These are phyloP conservation scores for Penicillium glabrum DNA, from an alignment of 2,329 filamentous ascomycete genomes.

Conservation along the genomic window DNA sequence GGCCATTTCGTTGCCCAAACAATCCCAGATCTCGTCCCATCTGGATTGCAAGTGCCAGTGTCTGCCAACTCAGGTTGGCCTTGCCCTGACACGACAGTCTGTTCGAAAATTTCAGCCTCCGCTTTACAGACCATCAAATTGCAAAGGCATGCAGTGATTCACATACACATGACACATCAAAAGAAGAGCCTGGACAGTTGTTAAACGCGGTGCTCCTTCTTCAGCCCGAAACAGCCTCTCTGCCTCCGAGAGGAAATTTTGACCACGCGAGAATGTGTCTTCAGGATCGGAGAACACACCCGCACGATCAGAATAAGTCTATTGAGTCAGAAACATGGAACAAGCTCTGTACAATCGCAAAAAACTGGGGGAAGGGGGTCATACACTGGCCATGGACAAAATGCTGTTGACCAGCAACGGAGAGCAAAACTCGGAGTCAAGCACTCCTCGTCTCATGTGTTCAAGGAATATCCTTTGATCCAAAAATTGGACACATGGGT, in stretches of 20 bases:
- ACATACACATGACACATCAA: constrained; percentile 36
- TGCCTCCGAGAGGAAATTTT: constrained; percentile 37
- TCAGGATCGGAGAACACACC: constrained; percentile 27
- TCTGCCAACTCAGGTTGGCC: constrained; percentile 27
- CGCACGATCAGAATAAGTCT: constrained; percentile 40
- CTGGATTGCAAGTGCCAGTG: constrained; percentile 32
- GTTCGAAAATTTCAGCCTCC: constrained; percentile 13
- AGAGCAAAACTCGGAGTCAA: constrained; percentile 72
- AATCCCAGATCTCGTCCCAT: constrained; percentile 33
- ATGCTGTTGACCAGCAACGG: constrained; percentile 85
- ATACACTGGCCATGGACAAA: constrained; percentile 57
- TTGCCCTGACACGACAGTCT: constrained; percentile 32
- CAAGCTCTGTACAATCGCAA: not conserved
- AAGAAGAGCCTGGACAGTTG: constrained; percentile 38
- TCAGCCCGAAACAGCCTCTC: constrained; percentile 38
- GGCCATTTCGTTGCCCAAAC: constrained; percentile 15
- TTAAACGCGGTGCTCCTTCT: constrained; percentile 31
- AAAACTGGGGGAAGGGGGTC: constrained; percentile 3
- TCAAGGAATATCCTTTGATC: constrained; percentile 73
- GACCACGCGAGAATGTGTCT: constrained; percentile 31
- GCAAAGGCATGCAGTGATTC: not conserved
- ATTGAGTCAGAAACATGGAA: not conserved
- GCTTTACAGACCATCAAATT: not conserved
- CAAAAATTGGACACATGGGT: constrained; percentile 80
- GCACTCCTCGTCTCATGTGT: constrained; percentile 31